Base-by-base conservation (phyloP, 306 rosid species). In the Potentilla sterilis region DNA sequence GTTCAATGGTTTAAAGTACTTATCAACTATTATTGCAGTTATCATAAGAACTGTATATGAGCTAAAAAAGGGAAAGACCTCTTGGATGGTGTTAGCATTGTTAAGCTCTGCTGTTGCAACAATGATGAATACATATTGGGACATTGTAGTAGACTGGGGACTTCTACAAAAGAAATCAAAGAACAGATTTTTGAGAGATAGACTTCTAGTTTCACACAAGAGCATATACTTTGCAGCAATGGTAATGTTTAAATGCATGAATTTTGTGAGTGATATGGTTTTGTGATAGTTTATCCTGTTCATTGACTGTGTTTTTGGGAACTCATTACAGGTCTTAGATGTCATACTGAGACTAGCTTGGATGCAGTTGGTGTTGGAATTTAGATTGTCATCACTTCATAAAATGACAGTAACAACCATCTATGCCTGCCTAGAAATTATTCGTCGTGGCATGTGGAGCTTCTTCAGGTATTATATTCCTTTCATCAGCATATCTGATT, bases 361-460 rank as follows among this genome's bases (percentile, higher is more conserved):
- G 93, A 88, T 85, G 89, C 90, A 84, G 66, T 68, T 83, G 67
- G 90, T 88, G 78, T 81, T 87, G 61, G 89, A 85, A 82, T 71
- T 88, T 49, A 75, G 81, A 58, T 77, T 88, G 85, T 74, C 41
- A 4, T 28, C 90, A 12, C 67, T 81, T 68, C 89, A 76, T 52
- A 87, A 80, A 76, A 77, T 86, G 81, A 81, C 87, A 19, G 73
- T 85, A 12, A 78, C 72, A 21, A 87, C 93, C 6, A 9, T 73
- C 4, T 73, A 81, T 52, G 55, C 87, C 22, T 85, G 88, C 81
- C 82, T 91, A 32, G 90, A 91, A 81, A 79, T 91, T 77, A 71
- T 91, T 74, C 92, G 90, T 13, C 93, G 89, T 11, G 92, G 93
- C 77, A 89, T 91, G 69, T 91, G 96, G 93, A 88, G 81, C 84